Base-by-base conservation (phyloP, 257 asterid genomes). In the Paulownia fortunei region DNA sequence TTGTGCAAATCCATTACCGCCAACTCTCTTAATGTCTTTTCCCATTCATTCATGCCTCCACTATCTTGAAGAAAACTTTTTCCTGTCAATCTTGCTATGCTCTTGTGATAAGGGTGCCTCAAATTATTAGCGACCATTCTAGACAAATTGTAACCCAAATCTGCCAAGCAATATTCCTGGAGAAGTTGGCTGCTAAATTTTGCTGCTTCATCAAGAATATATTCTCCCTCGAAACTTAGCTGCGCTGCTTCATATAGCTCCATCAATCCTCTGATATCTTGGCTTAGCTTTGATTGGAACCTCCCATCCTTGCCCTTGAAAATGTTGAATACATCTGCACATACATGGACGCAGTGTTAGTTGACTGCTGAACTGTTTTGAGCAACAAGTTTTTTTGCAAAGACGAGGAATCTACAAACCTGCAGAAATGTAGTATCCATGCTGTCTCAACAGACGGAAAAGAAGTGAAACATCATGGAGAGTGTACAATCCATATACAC, bases 221-320 rank as follows among this genome's bases (percentile, higher is more conserved):
- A 27, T 83, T 87, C 93, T 12, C 82, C 88, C 71, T 82, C 85
- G 3, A 84, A 27, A 7, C 83, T 69, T 27, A 89, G 68, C 41
- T 87, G 91, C 5, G 87, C 12, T 2, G 91, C 93, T 82, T 89
- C 93, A 72, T 85, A 85, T 19, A 89, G 6, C 68, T 37, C 86
- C 75, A 81, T 78, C 70, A 85, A 32, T 41, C 85, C 86, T 23
- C 54, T 69, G 13, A 83, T 24, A 15, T 83, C 84, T 47, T 67
- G 49, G 11, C 16, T 67, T 8, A 70, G 21, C 0, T 9, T 63
- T 21, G 9, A 55, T 6, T 26, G 46, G 59, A 87, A 83, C 37
- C 30, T 81, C 26, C 86, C 83, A 64, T 81, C 52, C 55, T 83
- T 49, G 27, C 75, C 81, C 72, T 77, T 87, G 73, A 83, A 89